phyloP scores from a whole-genome alignment of 768 basidiomycete species.

The Tricholoma matsutake region DNA sequence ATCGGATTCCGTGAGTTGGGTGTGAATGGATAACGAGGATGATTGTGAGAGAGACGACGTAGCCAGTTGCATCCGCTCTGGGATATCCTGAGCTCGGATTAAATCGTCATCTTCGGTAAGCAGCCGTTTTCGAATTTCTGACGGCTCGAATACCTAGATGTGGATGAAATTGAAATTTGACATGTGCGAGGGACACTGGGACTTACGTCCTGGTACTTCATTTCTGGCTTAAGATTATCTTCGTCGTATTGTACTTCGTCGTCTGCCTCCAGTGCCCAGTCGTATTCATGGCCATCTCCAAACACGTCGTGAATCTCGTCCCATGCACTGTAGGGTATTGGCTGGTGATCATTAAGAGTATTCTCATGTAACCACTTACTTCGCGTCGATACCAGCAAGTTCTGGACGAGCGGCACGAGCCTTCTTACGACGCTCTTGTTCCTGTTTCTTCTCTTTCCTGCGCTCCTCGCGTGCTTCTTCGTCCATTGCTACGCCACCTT shows the following conservation, averaged over 20 bases:
- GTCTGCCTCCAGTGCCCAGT: conserved; percentile 88
- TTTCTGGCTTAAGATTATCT: conserved; percentile 59
- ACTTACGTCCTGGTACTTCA: conserved; percentile 81
- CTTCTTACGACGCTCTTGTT: conserved; percentile 66
- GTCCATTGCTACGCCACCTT: conserved; percentile 65
- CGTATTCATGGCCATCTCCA: conserved; percentile 94
- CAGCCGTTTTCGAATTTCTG: conserved; percentile 86
- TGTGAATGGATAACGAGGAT: conserved; percentile 57
- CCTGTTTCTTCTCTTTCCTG: conserved; percentile 61
- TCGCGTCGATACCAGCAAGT: conserved; percentile 77
- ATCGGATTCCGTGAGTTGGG: conserved; percentile 67
- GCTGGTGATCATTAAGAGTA: conserved; percentile 4
- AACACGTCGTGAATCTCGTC: conserved; percentile 96
- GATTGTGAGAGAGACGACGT: conserved; percentile 76
- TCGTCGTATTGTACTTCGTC: conserved; percentile 53
- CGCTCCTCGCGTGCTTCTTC: conserved; percentile 76
- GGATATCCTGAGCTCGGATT: conserved; percentile 86
- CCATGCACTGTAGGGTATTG: conserved; percentile 65
- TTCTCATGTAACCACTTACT: conserved; percentile 45
- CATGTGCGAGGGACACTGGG: not conserved
- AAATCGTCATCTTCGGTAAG: conserved; percentile 92
- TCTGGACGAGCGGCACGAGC: conserved; percentile 64
- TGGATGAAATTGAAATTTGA: conserved; percentile 10
- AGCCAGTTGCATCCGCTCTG: conserved; percentile 93
- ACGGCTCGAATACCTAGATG: conserved; percentile 90